phyloP scores from a whole-genome alignment of 305 asterid genomes.

The Nicotiana rustica region DNA sequence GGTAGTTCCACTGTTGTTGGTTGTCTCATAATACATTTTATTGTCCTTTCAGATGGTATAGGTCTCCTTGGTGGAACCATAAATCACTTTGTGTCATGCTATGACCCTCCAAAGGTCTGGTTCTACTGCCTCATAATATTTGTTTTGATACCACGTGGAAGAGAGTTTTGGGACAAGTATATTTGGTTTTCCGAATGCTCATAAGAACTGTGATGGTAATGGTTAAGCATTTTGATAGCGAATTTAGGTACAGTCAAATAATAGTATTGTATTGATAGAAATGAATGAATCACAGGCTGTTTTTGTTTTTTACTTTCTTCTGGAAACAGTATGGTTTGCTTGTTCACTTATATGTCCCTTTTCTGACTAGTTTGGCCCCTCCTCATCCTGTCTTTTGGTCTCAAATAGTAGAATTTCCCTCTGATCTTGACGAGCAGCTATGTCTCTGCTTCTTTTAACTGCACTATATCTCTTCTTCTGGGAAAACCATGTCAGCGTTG shows the following conservation, averaged over 20 bases:
- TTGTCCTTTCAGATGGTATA: slow-evolving; percentile 78
- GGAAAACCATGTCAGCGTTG: neutral
- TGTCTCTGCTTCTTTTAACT: neutral
- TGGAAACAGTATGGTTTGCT: slow-evolving; percentile 7
- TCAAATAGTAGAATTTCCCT: neutral
- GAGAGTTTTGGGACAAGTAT: neutral
- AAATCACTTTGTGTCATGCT: slow-evolving; percentile 78
- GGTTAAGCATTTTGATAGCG: neutral
- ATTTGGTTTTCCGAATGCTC: neutral
- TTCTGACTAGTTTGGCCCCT: slow-evolving; percentile 5
- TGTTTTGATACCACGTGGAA: neutral
- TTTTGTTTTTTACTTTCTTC: slow-evolving; percentile 7
- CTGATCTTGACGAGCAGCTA: slow-evolving; percentile 18
- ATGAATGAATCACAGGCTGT: slow-evolving; percentile 1
- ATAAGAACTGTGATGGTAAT: slow-evolving; percentile 10
- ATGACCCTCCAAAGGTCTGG: slow-evolving; percentile 89
- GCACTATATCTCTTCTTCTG: slow-evolving; percentile 1
- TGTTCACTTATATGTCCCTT: slow-evolving; percentile 25
- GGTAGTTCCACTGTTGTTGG: neutral
- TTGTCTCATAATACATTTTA: neutral
- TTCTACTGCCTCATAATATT: slow-evolving; percentile 30
- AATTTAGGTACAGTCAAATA: neutral
- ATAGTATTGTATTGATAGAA: slow-evolving; percentile 22
- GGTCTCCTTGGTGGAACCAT: slow-evolving; percentile 97
- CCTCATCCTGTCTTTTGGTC: neutral